phyloP scores from a whole-genome alignment of 2,329 filamentous ascomycete species.

The Dryadomyces quercus-mongolicae region DNA sequence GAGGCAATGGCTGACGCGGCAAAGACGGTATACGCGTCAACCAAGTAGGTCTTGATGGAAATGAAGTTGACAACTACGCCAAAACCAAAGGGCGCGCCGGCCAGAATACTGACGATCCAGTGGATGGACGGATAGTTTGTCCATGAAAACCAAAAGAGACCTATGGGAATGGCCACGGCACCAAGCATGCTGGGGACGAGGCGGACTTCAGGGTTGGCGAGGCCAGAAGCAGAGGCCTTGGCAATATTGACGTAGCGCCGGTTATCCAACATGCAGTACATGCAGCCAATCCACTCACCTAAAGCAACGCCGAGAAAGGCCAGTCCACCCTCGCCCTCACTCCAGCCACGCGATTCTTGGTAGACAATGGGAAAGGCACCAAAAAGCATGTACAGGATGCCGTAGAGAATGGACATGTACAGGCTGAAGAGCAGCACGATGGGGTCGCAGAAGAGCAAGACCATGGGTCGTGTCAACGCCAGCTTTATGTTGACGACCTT shows the following conservation, averaged over 20 bases:
- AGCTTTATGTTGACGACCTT: not conserved
- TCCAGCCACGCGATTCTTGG: conserved; percentile 39
- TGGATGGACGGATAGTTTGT: conserved; percentile 44
- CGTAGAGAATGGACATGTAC: conserved; percentile 41
- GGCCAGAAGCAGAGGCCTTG: not conserved
- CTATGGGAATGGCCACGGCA: conserved; percentile 39
- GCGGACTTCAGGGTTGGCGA: conserved; percentile 32
- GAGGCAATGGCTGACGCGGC: conserved; percentile 52
- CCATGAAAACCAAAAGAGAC: conserved; percentile 57
- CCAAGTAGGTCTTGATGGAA: conserved; percentile 39
- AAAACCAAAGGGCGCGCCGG: conserved; percentile 21
- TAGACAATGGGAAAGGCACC: conserved; percentile 44
- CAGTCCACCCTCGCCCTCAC: conserved; percentile 36
- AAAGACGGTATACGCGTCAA: conserved; percentile 40
- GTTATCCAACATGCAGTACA: conserved; percentile 20
- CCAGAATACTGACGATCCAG: conserved; percentile 39
- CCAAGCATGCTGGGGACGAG: conserved; percentile 46
- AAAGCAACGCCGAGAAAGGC: conserved; percentile 37
- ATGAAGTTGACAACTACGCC: conserved; percentile 35
- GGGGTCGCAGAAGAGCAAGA: conserved; percentile 55
- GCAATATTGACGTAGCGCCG: not conserved
- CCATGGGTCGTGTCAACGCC: conserved; percentile 45
- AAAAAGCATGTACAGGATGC: conserved; percentile 45
- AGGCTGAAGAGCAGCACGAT: conserved; percentile 50
- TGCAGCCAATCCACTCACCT: conserved; percentile 30